phyloP scores from a whole-genome alignment of 169 alveolate species.

The Plasmodium coatneyi region DNA sequence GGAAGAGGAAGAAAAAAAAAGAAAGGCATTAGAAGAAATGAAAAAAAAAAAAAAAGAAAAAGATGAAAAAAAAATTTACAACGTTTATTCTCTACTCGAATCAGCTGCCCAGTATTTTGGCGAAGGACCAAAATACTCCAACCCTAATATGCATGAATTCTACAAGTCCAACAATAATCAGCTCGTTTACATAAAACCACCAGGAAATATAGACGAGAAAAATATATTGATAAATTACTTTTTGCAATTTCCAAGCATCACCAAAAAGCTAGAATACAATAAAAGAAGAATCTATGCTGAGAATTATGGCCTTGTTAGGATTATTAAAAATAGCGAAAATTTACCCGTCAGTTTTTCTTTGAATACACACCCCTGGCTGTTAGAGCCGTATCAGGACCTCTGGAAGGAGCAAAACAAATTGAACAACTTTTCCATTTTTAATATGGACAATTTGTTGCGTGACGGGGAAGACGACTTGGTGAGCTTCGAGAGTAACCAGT shows the following conservation, averaged over 20 bases:
- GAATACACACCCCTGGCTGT: slow-evolving; percentile 49
- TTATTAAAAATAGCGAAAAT: slow-evolving; percentile 61
- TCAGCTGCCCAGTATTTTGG: slow-evolving; percentile 74
- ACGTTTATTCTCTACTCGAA: slow-evolving; percentile 58
- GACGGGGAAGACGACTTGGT: background rate
- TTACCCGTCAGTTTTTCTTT: slow-evolving; percentile 36
- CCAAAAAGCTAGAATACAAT: slow-evolving; percentile 53
- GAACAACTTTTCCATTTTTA: slow-evolving; percentile 52
- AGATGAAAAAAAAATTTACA: slow-evolving; percentile 41
- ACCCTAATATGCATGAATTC: slow-evolving; percentile 70
- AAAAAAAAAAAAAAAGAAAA: slow-evolving; percentile 65
- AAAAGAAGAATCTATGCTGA: slow-evolving; percentile 75
- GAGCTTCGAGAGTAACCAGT: slow-evolving; percentile 12
- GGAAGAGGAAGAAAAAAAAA: slow-evolving; percentile 41
- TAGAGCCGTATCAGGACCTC: slow-evolving; percentile 9
- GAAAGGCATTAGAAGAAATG: slow-evolving; percentile 69
- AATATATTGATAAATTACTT: slow-evolving; percentile 54
- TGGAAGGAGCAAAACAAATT: slow-evolving; percentile 70
- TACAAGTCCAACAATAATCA: slow-evolving; percentile 58
- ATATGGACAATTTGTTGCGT: slow-evolving; percentile 46
- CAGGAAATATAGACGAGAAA: slow-evolving; percentile 49
- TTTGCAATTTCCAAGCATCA: slow-evolving; percentile 62
- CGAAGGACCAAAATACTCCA: slow-evolving; percentile 75
- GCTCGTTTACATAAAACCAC: slow-evolving; percentile 72
- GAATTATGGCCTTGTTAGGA: slow-evolving; percentile 62